Evolutionary conservation across 1,284 basidiomycete species (phyloP), one percentile per base, ranked within the genome.

Genomic region (Kalmanozyma brasiliensis): DNA sequence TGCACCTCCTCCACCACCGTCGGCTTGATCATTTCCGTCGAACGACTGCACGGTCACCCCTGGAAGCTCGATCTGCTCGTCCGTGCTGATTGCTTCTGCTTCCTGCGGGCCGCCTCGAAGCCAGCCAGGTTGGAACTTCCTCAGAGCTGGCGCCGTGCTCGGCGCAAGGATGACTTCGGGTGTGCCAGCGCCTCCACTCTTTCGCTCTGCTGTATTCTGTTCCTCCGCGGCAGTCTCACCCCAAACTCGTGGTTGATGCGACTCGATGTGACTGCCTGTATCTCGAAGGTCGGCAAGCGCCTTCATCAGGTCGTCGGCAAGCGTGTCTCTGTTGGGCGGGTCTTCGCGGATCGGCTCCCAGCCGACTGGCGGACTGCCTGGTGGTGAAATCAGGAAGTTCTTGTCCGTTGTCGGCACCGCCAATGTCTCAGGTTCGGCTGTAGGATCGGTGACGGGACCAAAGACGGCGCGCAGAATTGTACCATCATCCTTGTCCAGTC

Each of bases 331-430:
- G 80, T 99, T 98, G 0, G 96, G 95, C 7, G 93, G 92, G 19
- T 95, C 94, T 84, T 99, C 96, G 38, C 85, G 85, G 61, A 94
- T 88, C 26, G 88, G 93, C 79, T 96, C 93, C 95, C 95, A 99
- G 1, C 95, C 95, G 2, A 96, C 89, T 0, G 95, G 95, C 0
- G 96, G 95, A 0, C 92, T 94, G n/a, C 95, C 96, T 1, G 96
- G 96, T 0, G 95, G 95, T 0, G 94, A 97, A 73, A 98, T 95
- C 49, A 98, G 87, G 84, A 98, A 98, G 84, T 98, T 98, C 84
- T 92, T 92, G 75, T 93, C 90, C 34, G 89, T 79, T 0, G 86
- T 84, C 0, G 95, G 95, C 14, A 78, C 76, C 19, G 55, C 53
- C 43, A 79, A 52, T 34, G 60, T 72, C 37, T 63, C 64, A 30